A percentile compares a stretch with the other conserved stretches of the same genome.
phyloP scores from a whole-genome alignment of 106 monocot genomes.

The Amphibolis antarctica region DNA sequence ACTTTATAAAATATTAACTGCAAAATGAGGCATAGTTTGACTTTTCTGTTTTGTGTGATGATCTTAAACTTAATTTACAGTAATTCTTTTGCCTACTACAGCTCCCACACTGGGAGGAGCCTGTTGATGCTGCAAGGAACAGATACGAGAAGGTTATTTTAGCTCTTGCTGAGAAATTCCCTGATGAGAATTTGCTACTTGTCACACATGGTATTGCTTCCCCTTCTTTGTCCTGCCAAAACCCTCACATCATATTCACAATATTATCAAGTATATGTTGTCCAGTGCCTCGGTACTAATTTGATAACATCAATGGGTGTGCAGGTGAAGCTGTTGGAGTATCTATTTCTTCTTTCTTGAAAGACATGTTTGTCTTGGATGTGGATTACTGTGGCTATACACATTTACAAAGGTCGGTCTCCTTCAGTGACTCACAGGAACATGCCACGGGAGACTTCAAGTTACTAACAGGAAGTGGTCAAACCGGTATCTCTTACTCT shows the following conservation, averaged over 20 bases:
- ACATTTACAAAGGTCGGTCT: conserved; percentile 27
- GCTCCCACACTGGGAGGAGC: conserved; percentile 39
- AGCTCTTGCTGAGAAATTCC: conserved; percentile 47
- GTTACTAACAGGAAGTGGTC: conserved; percentile 15
- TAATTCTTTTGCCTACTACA: conserved; percentile 2
- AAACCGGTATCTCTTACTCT: conserved; percentile 11
- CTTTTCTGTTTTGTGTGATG: background rate
- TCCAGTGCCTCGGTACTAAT: background rate
- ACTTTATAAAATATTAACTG: background rate
- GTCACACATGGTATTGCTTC: conserved; percentile 36
- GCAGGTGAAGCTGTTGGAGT: conserved; percentile 48
- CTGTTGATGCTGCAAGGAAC: conserved; percentile 23
- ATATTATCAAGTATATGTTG: background rate
- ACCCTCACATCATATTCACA: background rate
- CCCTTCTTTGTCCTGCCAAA: background rate
- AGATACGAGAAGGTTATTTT: conserved; percentile 32
- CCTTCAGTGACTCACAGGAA: background rate
- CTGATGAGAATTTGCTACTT: conserved; percentile 42
- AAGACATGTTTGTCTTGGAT: conserved; percentile 19
- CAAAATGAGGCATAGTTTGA: too few species aligned
- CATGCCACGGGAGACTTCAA: conserved; percentile 14
- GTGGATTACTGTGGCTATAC: conserved; percentile 43
- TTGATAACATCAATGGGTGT: background rate
- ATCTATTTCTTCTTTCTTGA: conserved; percentile 21
- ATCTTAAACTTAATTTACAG: background rate